Conservation (phyloP, 208 protist species). For the Wallacemonas sp. region DNA sequence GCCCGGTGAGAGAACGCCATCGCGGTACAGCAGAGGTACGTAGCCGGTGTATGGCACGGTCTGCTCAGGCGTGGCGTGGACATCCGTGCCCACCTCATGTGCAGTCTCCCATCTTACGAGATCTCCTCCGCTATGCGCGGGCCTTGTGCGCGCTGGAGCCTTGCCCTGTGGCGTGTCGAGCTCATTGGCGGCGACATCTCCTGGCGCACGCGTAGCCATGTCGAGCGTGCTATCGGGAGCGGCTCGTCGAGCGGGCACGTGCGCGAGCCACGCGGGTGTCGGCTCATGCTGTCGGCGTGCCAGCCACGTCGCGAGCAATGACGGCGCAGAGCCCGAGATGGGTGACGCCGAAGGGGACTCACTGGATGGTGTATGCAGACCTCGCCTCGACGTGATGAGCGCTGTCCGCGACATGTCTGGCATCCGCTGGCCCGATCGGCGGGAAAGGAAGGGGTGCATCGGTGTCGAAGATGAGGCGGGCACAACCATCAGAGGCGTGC, state of each 20-base stretch:
- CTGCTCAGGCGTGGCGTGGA: not conserved
- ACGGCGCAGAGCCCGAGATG: not conserved
- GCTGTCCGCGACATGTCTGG: not conserved
- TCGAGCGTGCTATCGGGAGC: too few relatives aligned
- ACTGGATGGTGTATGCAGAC: not conserved
- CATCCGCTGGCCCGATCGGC: not conserved
- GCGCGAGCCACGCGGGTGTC: not conserved
- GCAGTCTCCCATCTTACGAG: too few relatives aligned
- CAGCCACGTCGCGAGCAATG: not conserved
- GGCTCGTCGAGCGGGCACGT: not conserved
- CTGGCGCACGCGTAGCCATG: too few relatives aligned
- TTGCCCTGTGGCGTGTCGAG: too few relatives aligned
- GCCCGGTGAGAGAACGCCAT: slow-evolving; percentile 10
- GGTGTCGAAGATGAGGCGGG: too few relatives aligned
- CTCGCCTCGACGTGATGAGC: not conserved
- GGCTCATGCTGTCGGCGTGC: not conserved
- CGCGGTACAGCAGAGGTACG: slow-evolving; percentile 17
- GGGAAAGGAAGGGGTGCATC: too few relatives aligned
- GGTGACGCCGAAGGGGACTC: not conserved
- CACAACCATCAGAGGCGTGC: too few relatives aligned
- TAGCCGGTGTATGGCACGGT: not conserved
- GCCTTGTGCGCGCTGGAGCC: too few relatives aligned
- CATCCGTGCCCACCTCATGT: too few relatives aligned
- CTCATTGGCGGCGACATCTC: too few relatives aligned
- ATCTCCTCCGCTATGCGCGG: too few relatives aligned